These are phyloP conservation scores for Scheffersomyces lignicola DNA, from an alignment of 1,139 yeast species.

Conservation along the genomic window DNA sequence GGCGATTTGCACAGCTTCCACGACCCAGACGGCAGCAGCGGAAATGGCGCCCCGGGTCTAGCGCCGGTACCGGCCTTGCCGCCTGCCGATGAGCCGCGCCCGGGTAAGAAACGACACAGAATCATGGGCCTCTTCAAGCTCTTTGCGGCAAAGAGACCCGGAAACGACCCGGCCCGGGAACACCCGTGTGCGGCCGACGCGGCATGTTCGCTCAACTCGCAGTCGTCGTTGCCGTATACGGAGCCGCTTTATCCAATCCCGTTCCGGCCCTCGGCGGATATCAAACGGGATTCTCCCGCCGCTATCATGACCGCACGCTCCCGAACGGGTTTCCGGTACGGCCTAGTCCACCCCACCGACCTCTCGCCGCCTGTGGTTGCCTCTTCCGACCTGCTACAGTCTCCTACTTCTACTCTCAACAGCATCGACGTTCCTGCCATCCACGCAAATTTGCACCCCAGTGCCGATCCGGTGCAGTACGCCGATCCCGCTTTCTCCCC, in stretches of 20 bases:
- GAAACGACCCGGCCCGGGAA: no score
- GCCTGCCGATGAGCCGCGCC: no score
- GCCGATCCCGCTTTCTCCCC: slow-evolving; percentile 10
- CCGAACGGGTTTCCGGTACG: no score
- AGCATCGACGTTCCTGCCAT: slow-evolving; percentile 15
- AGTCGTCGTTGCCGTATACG: slow-evolving; percentile 5
- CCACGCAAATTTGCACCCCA: slow-evolving; percentile 7
- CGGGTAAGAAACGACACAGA: neutral
- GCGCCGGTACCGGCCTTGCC: no score
- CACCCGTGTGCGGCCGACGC: no score
- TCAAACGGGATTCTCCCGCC: slow-evolving; percentile 8
- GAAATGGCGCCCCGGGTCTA: no score
- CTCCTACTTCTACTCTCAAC: slow-evolving; percentile 4
- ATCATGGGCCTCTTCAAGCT: neutral
- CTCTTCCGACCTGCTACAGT: no score
- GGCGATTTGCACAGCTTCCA: no score
- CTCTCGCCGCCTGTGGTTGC: no score
- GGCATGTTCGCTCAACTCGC: neutral
- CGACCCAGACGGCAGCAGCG: no score
- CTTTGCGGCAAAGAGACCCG: neutral
- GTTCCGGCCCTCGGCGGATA: slow-evolving; percentile 9
- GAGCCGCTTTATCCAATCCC: slow-evolving; percentile 9
- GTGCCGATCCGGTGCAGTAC: slow-evolving; percentile 9
- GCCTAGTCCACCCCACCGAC: no score
- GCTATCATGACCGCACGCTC: neutral